Evolutionary conservation across 345 rosid genomes (phyloP), one percentile per base, ranked within the genome.

Genomic region (Gossypium turneri): DNA sequence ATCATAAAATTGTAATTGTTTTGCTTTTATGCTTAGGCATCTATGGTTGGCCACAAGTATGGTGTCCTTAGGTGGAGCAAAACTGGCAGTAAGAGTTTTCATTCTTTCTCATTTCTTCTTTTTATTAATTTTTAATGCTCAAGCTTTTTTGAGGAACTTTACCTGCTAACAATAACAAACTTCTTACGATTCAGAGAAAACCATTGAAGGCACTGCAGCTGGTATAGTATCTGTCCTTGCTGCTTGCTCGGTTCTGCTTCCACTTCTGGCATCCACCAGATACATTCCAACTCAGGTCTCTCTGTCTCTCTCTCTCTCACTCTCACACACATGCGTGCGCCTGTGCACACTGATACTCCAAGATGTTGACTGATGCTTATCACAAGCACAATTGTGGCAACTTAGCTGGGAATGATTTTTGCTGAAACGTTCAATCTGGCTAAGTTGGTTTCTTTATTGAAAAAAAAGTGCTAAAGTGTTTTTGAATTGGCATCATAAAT

Each of bases 21-120:
- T 68, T 68, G 22, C 59, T 68, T 68, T 68, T 75, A 10, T 79
- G 56, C 70, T 45, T 82, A 95, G 99, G 99, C 99, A 75, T 95
- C 99, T 12, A 82, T 91, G 93, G 98, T 93, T 65, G 99, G 99
- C 61, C 85, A 95, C 85, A 95, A 95, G 74, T 95, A 95, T 65
- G 98, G 98, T 20, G 94, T 94, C 64, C 86, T 91, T 52, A 85
- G 98, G 76, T 94, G 97, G 98, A 92, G 95, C 87, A 92, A 92
- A 88, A 84, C 86, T 73, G 94, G 97, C 77, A 89, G 98, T 92
- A 70, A 87, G 92, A 77, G 0, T 68, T 50, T 71, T 4, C 25
- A 15, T 74, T 22, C 16, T 52, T 17, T 56, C 17, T 56, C 47
- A 12, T 29, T 57, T 25, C n/a, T 10, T 56, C 43, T 51, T 66